Conservation (phyloP, 352 stramenopile genomes). For the Globisporangium uncinulatum region DNA sequence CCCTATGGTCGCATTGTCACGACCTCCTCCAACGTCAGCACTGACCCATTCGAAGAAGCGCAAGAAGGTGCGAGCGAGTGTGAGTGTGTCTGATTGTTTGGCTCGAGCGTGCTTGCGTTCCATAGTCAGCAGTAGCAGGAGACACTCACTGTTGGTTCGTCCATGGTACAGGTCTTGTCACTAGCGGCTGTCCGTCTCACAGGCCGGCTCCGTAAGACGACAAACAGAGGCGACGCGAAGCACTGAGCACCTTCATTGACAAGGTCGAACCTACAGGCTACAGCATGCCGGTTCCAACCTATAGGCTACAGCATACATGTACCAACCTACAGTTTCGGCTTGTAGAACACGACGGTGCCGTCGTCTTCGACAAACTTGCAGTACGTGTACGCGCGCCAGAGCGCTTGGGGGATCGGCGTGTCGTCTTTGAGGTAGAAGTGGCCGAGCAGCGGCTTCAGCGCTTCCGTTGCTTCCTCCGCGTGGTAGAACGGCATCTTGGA, state of each 20-base stretch:
- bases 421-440: constrained; percentile 96
- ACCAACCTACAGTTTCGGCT: constrained; percentile 41
- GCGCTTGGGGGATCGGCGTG: constrained; percentile 80
- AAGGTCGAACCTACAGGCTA: no score
- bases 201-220: no score
- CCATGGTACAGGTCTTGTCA: no score
- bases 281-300: no score
- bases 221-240: no score
- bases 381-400: constrained; percentile 90
- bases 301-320: no score
- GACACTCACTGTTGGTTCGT: no score
- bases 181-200: no score
- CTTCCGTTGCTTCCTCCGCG: constrained; percentile 92
- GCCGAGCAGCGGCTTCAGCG: constrained; percentile 90
- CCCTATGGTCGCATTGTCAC: constrained; percentile 6
- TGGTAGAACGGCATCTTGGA: constrained; percentile 99
- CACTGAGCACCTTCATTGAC: not conserved
- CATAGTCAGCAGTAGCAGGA: no score
- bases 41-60: not conserved
- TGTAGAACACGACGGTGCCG: constrained; percentile 90
- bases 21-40: no score
- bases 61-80: not conserved
- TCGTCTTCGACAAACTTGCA: constrained; percentile 95
- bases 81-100: not conserved
- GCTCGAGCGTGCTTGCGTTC: not conserved